Conservation (phyloP, 768 basidiomycete species). For the Kwoniella mangroviensis region DNA sequence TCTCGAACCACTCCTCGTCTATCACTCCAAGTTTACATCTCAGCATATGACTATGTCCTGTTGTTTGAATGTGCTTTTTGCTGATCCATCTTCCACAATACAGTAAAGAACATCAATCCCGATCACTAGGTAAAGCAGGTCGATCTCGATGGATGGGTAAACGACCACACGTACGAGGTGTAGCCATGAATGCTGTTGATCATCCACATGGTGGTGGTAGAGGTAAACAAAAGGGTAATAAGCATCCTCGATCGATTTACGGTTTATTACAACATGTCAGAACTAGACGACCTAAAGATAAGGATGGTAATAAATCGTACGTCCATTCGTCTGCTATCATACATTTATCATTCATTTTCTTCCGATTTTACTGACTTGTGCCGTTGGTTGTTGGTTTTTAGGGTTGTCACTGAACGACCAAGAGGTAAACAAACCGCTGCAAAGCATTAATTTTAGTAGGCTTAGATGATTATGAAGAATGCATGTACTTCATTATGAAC, state of each 20-base stretch:
- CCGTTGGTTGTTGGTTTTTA: slow-evolving; percentile 11
- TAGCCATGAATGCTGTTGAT: slow-evolving; percentile 90
- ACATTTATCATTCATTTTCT: background rate
- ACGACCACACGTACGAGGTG: slow-evolving; percentile 85
- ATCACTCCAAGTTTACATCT: background rate
- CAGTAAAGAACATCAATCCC: slow-evolving; percentile 76
- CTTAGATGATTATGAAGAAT: too few relatives aligned
- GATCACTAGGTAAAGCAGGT: slow-evolving; percentile 88
- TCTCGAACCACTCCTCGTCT: background rate
- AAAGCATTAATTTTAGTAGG: too few relatives aligned
- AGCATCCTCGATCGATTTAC: slow-evolving; percentile 88
- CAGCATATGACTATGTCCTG: background rate
- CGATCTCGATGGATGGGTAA: slow-evolving; percentile 82
- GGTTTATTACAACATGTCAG: slow-evolving; percentile 91
- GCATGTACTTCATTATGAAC: too few relatives aligned
- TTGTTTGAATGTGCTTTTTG: background rate
- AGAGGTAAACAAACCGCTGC: slow-evolving; percentile 46
- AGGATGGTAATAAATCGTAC: slow-evolving; percentile 74
- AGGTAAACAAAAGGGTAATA: slow-evolving; percentile 96
- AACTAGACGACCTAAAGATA: slow-evolving; percentile 83
- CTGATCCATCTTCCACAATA: background rate
- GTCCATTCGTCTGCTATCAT: slow-evolving; percentile 1
- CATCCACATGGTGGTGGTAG: slow-evolving; percentile 90
- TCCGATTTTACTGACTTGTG: background rate
- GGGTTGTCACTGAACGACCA: slow-evolving; percentile 55